A percentile compares a stretch with the other conserved stretches of the same genome.
These are phyloP conservation scores for Leccinum subatratum DNA, from an alignment of 1,284 basidiomycete genomes.

Conservation along the genomic window DNA sequence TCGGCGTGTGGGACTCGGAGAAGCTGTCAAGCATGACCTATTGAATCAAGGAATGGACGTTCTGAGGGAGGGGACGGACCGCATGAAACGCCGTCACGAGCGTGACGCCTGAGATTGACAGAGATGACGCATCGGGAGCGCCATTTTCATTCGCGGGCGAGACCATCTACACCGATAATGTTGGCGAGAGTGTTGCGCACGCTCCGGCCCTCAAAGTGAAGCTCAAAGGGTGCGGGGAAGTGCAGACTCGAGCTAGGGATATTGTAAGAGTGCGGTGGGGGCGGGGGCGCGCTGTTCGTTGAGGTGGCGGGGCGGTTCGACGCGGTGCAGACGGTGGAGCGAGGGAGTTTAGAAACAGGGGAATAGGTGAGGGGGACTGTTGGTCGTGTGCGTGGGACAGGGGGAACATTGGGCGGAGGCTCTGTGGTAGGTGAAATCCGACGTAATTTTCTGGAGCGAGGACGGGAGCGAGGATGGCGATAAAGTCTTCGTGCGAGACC, in stretches of 20 bases:
- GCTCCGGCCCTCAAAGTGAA: constrained; percentile 74
- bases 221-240: constrained; percentile 73
- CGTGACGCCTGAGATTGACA: constrained; percentile 65
- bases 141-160: constrained; percentile 76
- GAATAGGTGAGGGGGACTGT: constrained; percentile 33
- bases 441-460: constrained; percentile 72
- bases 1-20: constrained; percentile 77
- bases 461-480: constrained; percentile 68
- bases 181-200: constrained; percentile 73
- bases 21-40: constrained; percentile 40
- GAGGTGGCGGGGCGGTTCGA: constrained; percentile 26
- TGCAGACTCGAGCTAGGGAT: constrained; percentile 40
- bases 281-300: neutral
- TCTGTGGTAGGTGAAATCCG: constrained; percentile 21
- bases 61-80: constrained; percentile 37
- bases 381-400: constrained; percentile 26
- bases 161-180: constrained; percentile 68
- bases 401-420: constrained; percentile 19
- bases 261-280: constrained; percentile 12
- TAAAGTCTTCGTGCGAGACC: constrained; percentile 78
- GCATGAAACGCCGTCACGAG: constrained; percentile 74
- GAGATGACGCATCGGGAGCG: constrained; percentile 73
- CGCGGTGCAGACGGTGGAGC: constrained; percentile 33
- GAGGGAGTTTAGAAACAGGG: constrained; percentile 36
- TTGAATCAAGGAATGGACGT: neutral